phyloP scores from a whole-genome alignment of 2,329 filamentous ascomycete species.

The Pestalotiopsis sp. region DNA sequence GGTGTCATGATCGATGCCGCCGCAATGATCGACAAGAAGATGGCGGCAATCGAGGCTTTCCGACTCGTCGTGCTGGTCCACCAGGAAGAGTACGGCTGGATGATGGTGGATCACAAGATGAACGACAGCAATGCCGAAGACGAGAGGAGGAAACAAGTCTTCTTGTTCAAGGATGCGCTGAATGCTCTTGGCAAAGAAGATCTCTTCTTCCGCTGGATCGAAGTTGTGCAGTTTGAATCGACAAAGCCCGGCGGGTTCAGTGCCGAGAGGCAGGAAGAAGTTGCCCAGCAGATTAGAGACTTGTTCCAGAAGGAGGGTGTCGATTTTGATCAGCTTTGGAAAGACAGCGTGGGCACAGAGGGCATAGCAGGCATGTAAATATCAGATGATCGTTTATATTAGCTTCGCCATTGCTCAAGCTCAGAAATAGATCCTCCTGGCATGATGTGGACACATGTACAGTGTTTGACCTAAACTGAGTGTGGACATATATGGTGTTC shows the following conservation, averaged over 20 bases:
- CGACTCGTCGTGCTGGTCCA: conserved; percentile 71
- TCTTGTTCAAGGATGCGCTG: conserved; percentile 78
- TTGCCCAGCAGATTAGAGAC: conserved; percentile 73
- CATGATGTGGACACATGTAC: too few species aligned
- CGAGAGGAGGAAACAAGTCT: conserved; percentile 71
- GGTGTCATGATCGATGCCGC: conserved; percentile 76
- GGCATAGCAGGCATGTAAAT: conserved; percentile 10
- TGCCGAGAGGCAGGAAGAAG: conserved; percentile 69
- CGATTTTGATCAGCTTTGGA: conserved; percentile 83
- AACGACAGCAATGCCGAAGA: conserved; percentile 57
- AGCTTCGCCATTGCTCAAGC: not conserved
- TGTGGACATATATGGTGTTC: too few species aligned
- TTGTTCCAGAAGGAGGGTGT: conserved; percentile 76
- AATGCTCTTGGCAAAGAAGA: conserved; percentile 80
- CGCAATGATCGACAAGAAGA: conserved; percentile 66
- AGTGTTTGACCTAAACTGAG: too few species aligned
- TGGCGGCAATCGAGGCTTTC: conserved; percentile 66
- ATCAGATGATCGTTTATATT: not conserved
- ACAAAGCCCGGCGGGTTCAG: conserved; percentile 79
- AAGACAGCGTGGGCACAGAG: conserved; percentile 55
- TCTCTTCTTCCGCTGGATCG: conserved; percentile 90
- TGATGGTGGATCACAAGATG: conserved; percentile 63
- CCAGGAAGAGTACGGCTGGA: conserved; percentile 71
- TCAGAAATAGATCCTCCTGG: too few species aligned
- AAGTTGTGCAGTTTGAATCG: conserved; percentile 87